Evolutionary conservation across 2,329 filamentous ascomycete genomes (phyloP).

Genomic region (Bimuria novae-zelandiae): DNA sequence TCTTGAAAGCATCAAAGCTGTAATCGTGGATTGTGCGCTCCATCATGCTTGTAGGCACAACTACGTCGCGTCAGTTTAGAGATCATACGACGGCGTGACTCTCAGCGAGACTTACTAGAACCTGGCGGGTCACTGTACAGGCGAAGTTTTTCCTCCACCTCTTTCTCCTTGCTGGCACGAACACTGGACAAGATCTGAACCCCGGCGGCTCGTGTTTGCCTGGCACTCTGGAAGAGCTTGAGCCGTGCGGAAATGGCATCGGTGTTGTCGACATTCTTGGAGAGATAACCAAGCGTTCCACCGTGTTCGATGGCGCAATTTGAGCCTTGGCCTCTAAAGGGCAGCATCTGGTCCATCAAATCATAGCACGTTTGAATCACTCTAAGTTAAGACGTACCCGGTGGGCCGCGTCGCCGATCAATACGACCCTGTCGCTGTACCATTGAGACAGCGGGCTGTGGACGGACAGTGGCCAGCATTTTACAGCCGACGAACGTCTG

Average conservation of each 20-base stretch:
- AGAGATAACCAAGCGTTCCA: constrained; percentile 8
- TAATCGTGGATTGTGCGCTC: constrained; percentile 6
- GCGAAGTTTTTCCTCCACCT: constrained; percentile 7
- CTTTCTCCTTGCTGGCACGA: constrained; percentile 1
- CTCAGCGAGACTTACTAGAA: not conserved
- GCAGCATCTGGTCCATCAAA: not conserved
- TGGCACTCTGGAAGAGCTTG: not conserved
- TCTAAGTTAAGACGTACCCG: not conserved
- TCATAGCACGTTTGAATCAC: not conserved
- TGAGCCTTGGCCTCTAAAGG: constrained; percentile 9
- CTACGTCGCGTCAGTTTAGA: not conserved
- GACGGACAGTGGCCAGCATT: constrained; percentile 6
- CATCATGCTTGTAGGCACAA: constrained; percentile 4
- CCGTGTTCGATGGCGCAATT: constrained; percentile 8
- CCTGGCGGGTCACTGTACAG: constrained; percentile 6
- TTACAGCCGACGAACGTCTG: constrained; percentile 1
- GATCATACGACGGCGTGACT: not conserved
- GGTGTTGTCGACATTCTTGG: not conserved
- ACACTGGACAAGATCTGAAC: constrained; percentile 8
- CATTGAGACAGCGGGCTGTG: constrained; percentile 2
- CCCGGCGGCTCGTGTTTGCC: not conserved
- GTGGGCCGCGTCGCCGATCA: constrained; percentile 11
- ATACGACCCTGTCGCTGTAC: constrained; percentile 6
- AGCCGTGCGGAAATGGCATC: constrained; percentile 1
- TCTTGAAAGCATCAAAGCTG: not conserved